A percentile compares a stretch with the other conserved stretches of the same genome.
Evolutionary conservation across 1,139 yeast genomes (phyloP).

Genomic region (Candida dubliniensis): DNA sequence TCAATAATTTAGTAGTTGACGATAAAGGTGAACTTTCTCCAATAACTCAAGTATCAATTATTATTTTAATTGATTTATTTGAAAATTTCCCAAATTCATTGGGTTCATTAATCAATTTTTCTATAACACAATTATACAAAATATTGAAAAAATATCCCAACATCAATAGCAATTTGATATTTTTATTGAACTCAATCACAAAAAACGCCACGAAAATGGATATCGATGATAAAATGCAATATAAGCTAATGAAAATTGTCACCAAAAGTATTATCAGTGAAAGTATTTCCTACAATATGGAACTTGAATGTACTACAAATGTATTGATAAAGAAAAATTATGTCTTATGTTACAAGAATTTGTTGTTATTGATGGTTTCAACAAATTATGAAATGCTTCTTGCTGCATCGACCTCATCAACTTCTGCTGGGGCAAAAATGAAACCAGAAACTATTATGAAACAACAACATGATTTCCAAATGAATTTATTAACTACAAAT

Average conservation of each 20-base stretch:
- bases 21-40: conserved; percentile 22
- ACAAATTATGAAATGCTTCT: conserved; percentile 41
- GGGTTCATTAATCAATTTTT: conserved; percentile 37
- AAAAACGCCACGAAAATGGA: conserved; percentile 41
- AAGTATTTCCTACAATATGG: conserved; percentile 20
- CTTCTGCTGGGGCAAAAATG: conserved; percentile 40
- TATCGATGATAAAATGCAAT: conserved; percentile 42
- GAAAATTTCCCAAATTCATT: conserved; percentile 40
- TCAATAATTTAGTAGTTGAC: conserved; percentile 26
- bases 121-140: conserved; percentile 40
- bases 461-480: conserved; percentile 42
- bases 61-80: conserved; percentile 39
- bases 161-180: conserved; percentile 30
- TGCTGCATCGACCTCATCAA: conserved; percentile 37
- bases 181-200: conserved; percentile 33
- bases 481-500: conserved; percentile 27
- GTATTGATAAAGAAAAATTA: conserved; percentile 36
- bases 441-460: conserved; percentile 46
- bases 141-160: conserved; percentile 37
- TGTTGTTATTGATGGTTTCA: conserved; percentile 33
- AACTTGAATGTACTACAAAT: conserved; percentile 19
- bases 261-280: conserved; percentile 26
- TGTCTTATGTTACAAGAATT: conserved; percentile 32
- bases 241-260: conserved; percentile 36
- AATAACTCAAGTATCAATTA: conserved; percentile 27